A percentile compares a stretch with the other conserved stretches of the same genome.
These are phyloP conservation scores for Penicillium sp. DNA, from an alignment of 2,329 filamentous ascomycete species.

Conservation along the genomic window DNA sequence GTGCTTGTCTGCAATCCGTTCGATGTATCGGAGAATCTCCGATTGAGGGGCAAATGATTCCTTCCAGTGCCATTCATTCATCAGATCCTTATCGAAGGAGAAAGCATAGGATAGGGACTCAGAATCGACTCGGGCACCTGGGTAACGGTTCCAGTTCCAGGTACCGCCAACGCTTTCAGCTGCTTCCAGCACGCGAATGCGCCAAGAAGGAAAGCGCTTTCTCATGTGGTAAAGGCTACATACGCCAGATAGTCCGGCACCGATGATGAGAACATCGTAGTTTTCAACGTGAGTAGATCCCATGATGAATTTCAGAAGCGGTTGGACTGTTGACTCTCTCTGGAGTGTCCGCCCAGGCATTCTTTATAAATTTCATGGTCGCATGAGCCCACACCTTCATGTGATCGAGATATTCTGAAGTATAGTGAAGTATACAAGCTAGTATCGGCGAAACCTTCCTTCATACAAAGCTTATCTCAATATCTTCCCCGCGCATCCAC, in stretches of 20 bases:
- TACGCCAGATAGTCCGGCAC: slow-evolving; percentile 47
- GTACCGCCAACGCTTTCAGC: slow-evolving; percentile 43
- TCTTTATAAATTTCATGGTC: neutral
- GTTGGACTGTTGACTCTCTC: neutral
- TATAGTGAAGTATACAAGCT: neutral
- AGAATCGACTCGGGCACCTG: slow-evolving; percentile 50
- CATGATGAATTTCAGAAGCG: slow-evolving; percentile 2
- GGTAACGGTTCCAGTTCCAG: slow-evolving; percentile 51
- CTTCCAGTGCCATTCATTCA: slow-evolving; percentile 36
- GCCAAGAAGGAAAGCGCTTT: slow-evolving; percentile 13
- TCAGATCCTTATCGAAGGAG: slow-evolving; percentile 22
- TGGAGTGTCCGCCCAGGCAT: neutral
- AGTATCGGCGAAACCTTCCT: slow-evolving; percentile 10
- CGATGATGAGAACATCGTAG: slow-evolving; percentile 48
- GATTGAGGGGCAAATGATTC: slow-evolving; percentile 37
- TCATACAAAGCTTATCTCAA: neutral
- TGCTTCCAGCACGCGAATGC: slow-evolving; percentile 14
- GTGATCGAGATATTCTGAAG: neutral
- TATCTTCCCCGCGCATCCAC: neutral
- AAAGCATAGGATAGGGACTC: slow-evolving; percentile 47
- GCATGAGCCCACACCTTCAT: neutral
- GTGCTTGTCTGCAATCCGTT: slow-evolving; percentile 33
- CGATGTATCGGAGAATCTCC: slow-evolving; percentile 36
- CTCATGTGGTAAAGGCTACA: slow-evolving; percentile 16
- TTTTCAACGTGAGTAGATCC: slow-evolving; percentile 6